Conservation (phyloP, 352 stramenopile species). For the Phytopythium cucurbitacearum region DNA sequence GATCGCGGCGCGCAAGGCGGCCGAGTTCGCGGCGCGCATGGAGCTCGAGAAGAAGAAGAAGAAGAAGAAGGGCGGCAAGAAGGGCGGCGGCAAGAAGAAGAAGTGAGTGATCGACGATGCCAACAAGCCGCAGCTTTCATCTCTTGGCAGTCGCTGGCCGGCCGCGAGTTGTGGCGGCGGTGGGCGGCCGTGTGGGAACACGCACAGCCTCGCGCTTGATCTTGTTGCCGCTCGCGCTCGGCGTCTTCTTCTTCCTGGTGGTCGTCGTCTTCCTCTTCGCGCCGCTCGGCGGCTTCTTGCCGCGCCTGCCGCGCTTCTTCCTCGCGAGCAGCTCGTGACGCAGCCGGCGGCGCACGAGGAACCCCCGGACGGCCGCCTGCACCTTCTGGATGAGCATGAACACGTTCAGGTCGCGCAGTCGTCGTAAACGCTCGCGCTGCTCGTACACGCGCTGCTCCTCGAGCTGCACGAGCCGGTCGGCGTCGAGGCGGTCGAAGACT, state of each 20-base stretch:
- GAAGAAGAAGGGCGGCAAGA: slow-evolving; percentile 45
- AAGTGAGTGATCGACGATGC: slow-evolving; percentile 1
- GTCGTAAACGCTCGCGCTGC: slow-evolving; percentile 17
- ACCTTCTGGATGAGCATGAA: slow-evolving; percentile 49
- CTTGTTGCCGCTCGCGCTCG: too few species aligned
- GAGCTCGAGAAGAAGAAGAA: slow-evolving; percentile 86
- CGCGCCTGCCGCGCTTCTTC: slow-evolving; percentile 14
- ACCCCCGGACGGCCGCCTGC: slow-evolving; percentile 56
- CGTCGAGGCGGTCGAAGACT: slow-evolving; percentile 50
- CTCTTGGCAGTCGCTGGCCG: too few species aligned
- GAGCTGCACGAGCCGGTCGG: slow-evolving; percentile 43
- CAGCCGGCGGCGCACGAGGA: slow-evolving; percentile 38
- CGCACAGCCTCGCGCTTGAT: too few species aligned
- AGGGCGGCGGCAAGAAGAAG: slow-evolving; percentile 35
- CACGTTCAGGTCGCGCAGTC: slow-evolving; percentile 38
- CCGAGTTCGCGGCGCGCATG: slow-evolving; percentile 59
- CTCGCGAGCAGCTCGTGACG: slow-evolving; percentile 20
- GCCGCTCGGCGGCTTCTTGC: slow-evolving; percentile 4
- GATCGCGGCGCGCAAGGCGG: slow-evolving; percentile 58
- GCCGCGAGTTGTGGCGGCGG: too few species aligned
- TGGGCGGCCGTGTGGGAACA: too few species aligned
- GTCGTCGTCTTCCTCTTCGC: neutral
- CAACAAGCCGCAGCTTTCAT: too few species aligned
- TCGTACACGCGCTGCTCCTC: slow-evolving; percentile 39
- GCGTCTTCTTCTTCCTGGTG: neutral